A percentile compares a stretch with the other conserved stretches of the same genome.
Conservation (phyloP, 2,329 filamentous ascomycete genomes). For the Byssoonygena ceratinophila region DNA sequence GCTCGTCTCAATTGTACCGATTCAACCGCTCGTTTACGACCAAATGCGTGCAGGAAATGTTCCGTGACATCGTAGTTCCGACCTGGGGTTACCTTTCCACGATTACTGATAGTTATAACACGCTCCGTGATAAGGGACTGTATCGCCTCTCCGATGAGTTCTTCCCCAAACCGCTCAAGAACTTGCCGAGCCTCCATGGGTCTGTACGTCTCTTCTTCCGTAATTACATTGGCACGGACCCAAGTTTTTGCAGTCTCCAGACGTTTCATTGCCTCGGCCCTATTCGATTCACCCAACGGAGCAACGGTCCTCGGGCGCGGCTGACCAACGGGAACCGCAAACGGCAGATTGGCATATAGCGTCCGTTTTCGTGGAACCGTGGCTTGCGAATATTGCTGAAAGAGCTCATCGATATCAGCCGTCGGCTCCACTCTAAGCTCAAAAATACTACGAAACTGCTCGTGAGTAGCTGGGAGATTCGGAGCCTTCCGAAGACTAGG, state of each 20-base stretch:
- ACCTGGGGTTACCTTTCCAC: conserved; percentile 32
- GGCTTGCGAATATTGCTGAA: conserved; percentile 23
- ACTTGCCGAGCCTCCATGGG: conserved; percentile 29
- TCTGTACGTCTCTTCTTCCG: conserved; percentile 34
- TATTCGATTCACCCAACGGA: conserved; percentile 12
- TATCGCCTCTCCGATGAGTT: conserved; percentile 31
- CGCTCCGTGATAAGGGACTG: conserved; percentile 34
- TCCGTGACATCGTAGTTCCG: conserved; percentile 39
- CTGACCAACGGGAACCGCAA: conserved; percentile 23
- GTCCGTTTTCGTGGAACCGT: conserved; percentile 29
- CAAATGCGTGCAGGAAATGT: conserved; percentile 31
- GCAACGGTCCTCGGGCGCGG: neutral
- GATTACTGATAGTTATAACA: conserved; percentile 31
- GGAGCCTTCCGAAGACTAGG: conserved; percentile 28
- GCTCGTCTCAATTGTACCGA: conserved; percentile 33
- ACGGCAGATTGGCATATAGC: conserved; percentile 28
- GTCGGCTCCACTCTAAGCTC: conserved; percentile 31
- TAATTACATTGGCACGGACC: conserved; percentile 40
- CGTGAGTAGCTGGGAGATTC: conserved; percentile 35
- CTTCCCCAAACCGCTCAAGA: conserved; percentile 26
- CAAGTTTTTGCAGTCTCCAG: conserved; percentile 37
- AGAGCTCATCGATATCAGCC: conserved; percentile 28
- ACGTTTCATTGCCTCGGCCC: conserved; percentile 19
- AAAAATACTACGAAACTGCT: conserved; percentile 35
- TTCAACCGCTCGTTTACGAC: conserved; percentile 34